Evolutionary conservation across 768 basidiomycete genomes (phyloP), one percentile per base, ranked within the genome.

Genomic region (Dentipellis sp.): DNA sequence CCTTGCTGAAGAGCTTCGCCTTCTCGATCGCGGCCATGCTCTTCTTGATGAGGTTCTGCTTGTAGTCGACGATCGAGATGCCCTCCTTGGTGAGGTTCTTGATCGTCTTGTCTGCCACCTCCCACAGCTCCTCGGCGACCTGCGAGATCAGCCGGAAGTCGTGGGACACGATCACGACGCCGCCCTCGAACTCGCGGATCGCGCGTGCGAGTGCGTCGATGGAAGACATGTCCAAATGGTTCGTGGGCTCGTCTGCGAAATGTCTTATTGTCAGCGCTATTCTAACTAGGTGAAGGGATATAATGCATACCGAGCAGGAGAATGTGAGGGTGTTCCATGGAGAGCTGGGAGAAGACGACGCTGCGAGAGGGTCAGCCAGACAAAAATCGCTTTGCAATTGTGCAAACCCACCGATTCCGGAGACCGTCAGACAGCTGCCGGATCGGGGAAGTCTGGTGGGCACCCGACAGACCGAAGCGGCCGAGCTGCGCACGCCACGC

Each of bases 81-180:
- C 92, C 94, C 63, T 82, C 76, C 75, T 87, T 94, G 22, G 94
- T 89, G 59, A 99, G 72, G 73, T 97, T 97, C 70, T 80, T 80
- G 69, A 99, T 93, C 67, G 90, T 92, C 72, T 87, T 86, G 69
- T 93, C 80, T 67, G 92, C 91, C 54, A 99, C 97, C 71, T 99
- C 97, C 97, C 97, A 99, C 8, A 99, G 84, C 70, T 98, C 95
- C 68, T 98, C 91, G 39, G 95, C 97, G 38, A 99, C 95, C 74
- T 98, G 94, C 51, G 88, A 88, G 71, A 98, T 97, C 61, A 98
- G 83, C 65, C 95, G 90, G 88, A 99, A 99, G 73, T 99, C 95
- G 76, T 98, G 97, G 50, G 94, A 97, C 61, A 99, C 97, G 68
- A 99, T 98, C 63, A 98, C 97, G 40, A 99, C 97, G 65, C 97